A percentile compares a stretch with the other conserved stretches of the same genome.
These are phyloP conservation scores for Suhomyces bokatorum DNA, from an alignment of 1,139 yeast species.

Conservation along the genomic window DNA sequence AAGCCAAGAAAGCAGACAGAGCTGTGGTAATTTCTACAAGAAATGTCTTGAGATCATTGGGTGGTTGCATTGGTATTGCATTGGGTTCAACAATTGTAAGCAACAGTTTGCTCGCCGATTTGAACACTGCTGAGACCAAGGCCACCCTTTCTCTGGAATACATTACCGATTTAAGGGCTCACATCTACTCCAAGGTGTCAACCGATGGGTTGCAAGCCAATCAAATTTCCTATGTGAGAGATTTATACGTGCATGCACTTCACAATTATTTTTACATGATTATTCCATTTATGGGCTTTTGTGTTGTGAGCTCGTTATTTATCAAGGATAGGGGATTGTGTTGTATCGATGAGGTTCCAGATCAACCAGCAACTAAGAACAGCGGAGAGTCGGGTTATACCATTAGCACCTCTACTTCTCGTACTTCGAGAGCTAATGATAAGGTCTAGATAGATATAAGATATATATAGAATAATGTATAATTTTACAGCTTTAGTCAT, in stretches of 20 bases:
- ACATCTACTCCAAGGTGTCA: conserved; percentile 37
- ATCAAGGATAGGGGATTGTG: conserved; percentile 45
- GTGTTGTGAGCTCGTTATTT: conserved; percentile 37
- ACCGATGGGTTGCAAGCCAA: conserved; percentile 21
- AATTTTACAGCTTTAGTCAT: no score
- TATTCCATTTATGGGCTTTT: conserved; percentile 44
- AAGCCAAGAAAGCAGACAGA: conserved; percentile 49
- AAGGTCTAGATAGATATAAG: neutral
- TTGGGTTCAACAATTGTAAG: conserved; percentile 44
- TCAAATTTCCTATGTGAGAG: conserved; percentile 29
- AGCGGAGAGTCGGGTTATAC: conserved; percentile 13
- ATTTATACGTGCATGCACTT: conserved; percentile 39
- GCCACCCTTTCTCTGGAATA: conserved; percentile 13
- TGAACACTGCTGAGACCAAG: conserved; percentile 15
- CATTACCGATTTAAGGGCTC: conserved; percentile 24
- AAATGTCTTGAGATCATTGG: conserved; percentile 53
- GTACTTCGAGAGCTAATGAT: conserved; percentile 5
- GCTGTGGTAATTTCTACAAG: conserved; percentile 58
- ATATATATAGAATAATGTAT: no score
- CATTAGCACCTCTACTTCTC: conserved; percentile 3
- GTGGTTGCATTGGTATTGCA: conserved; percentile 57
- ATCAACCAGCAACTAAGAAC: conserved; percentile 5
- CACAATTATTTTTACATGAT: conserved; percentile 41
- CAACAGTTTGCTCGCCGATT: conserved; percentile 32
- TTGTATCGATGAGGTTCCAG: conserved; percentile 37